phyloP scores from a whole-genome alignment of 306 rosid genomes.

The Sicyos edulis region DNA sequence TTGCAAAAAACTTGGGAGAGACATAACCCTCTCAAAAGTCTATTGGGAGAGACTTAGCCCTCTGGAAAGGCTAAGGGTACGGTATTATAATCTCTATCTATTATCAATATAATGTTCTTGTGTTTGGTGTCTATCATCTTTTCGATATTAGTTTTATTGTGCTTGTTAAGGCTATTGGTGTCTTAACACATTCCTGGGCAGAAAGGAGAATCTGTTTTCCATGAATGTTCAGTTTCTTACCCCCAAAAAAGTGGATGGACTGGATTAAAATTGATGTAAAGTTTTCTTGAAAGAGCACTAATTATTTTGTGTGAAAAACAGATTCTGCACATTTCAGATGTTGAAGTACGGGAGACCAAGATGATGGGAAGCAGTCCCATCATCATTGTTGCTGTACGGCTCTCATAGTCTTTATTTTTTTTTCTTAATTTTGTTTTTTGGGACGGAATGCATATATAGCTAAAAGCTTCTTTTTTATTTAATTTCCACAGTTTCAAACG shows the following conservation, averaged over 20 bases:
- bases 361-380: conserved; percentile 70
- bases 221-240: no score
- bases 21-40: no score
- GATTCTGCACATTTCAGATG: conserved; percentile 84
- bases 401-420: conserved; percentile 3
- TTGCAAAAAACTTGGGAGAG: no score
- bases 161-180: no score
- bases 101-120: no score
- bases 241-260: no score
- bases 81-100: no score
- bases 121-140: no score
- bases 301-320: conserved; percentile 29
- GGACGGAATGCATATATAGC: conserved; percentile 17
- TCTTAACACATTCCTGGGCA: background rate
- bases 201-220: background rate
- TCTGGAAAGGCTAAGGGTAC: no score
- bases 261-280: background rate
- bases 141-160: no score
- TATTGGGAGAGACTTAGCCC: no score
- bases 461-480: conserved; percentile 14
- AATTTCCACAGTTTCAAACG: conserved; percentile 66
- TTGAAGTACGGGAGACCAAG: conserved; percentile 72
- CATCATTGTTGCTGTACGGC: conserved; percentile 56
- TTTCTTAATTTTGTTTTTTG: conserved; percentile 9
- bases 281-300: background rate